Evolutionary conservation across 129 eudicot species (phyloP).

Genomic region (Helianthus annuus): HanXRQr2.0-SUNRISE NC_035443.2:188463525-188464024

Average conservation of each 20-base stretch:
- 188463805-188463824: constrained; percentile 54
- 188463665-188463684: no score
- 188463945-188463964: not conserved
- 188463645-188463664: no score
- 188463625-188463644: no score
- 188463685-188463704: no score
- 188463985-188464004: not conserved
- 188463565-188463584: no score
- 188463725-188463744: constrained; percentile 63
- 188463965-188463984: not conserved
- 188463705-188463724: constrained; percentile 79
- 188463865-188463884: not conserved
- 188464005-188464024: no score
- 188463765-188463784: constrained; percentile 90
- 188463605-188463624: no score
- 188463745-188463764: constrained; percentile 62
- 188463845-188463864: not conserved
- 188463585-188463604: no score
- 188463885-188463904: not conserved
- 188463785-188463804: constrained; percentile 84
- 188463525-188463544: no score
- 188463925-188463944: not conserved
- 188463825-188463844: constrained; percentile 66
- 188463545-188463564: no score
- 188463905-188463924: not conserved